These are phyloP conservation scores for Naganishia liquefaciens DNA, from an alignment of 1,284 basidiomycete genomes.

Conservation along the genomic window DNA sequence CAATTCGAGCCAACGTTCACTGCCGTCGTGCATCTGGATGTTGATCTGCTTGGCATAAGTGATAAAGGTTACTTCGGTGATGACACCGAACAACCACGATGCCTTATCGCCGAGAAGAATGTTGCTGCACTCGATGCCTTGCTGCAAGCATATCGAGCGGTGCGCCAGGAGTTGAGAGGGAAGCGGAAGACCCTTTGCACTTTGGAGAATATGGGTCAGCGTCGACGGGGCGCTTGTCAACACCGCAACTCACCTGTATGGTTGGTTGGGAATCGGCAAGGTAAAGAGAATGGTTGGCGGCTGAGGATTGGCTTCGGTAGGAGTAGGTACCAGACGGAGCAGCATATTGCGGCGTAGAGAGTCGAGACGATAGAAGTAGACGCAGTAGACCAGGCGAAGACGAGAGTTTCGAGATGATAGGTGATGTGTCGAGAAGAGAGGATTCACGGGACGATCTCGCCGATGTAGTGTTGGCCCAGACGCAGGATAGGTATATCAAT, in stretches of 20 bases:
- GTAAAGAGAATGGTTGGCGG: slow-evolving; percentile 71
- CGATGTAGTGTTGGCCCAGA: no score
- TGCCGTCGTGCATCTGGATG: slow-evolving; percentile 40
- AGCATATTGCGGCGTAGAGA: slow-evolving; percentile 59
- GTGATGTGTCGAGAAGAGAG: not conserved
- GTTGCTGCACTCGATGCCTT: slow-evolving; percentile 52
- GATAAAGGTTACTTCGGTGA: slow-evolving; percentile 42
- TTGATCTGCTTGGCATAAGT: slow-evolving; percentile 41
- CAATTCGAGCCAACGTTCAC: slow-evolving; percentile 41
- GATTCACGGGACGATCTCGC: not conserved
- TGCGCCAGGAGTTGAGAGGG: slow-evolving; percentile 53
- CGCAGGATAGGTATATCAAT: no score
- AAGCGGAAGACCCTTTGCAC: slow-evolving; percentile 48
- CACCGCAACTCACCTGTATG: slow-evolving; percentile 52
- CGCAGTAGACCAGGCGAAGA: not conserved
- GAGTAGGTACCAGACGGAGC: slow-evolving; percentile 63
- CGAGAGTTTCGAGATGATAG: slow-evolving; percentile 1
- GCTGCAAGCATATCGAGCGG: slow-evolving; percentile 47
- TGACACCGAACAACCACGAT: slow-evolving; percentile 51
- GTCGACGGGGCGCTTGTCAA: not conserved
- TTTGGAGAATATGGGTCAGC: slow-evolving; percentile 4
- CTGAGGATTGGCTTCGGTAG: slow-evolving; percentile 58
- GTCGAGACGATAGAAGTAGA: not conserved
- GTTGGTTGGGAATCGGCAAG: slow-evolving; percentile 62
- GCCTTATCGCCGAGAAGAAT: slow-evolving; percentile 53